Evolutionary conservation across 768 basidiomycete genomes (phyloP), one percentile per base, ranked within the genome.

Genomic region (Nidularia sp.): DNA sequence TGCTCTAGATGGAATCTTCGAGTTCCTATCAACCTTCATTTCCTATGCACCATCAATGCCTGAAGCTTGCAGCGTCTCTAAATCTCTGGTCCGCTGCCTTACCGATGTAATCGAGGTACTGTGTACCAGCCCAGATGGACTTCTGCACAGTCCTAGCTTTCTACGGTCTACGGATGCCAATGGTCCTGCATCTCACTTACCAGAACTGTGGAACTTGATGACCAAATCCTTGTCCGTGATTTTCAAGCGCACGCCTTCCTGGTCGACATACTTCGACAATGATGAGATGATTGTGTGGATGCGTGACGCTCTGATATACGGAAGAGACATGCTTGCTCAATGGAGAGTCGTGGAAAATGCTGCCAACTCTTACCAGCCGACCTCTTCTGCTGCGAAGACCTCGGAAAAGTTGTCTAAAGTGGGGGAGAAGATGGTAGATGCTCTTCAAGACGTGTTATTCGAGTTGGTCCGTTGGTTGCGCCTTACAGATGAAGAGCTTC

Each of bases 301-400:
- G 97, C 83, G 95, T 51, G 97, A 98, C 64, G 97, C 95, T 2
- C 76, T 98, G 48, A 94, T 98, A 56, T 93, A 97, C 61, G 94
- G 88, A 6, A 72, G 88, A 57, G 90, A 95, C 60, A 79, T 97
- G 74, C 70, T 97, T 45, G 86, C 83, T 2, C 85, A 93, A 56
- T 83, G 93, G 69, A 73, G 84, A 42, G 80, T 86, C 8, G 83
- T 99, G 55, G 93, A 96, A 66, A 75, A 73, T 29, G 86, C 87
- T 7, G 77, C 81, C 3, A 68, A 78, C 45, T 65, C 71, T 8
- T 64, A 51, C 50, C 68, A 63, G 53, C 62, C 53, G 51, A 61
- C 58, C 9, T 34, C 51, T 13, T 54, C 53, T 13, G 60, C 55
- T 13, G 50, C 55, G 5, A 61, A 62, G 22, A n/a, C 18, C 18